A percentile compares a stretch with the other conserved stretches of the same genome.
phyloP scores from a whole-genome alignment of 495 filamentous ascomycete genomes.

The Pyrenula aspistea region DNA sequence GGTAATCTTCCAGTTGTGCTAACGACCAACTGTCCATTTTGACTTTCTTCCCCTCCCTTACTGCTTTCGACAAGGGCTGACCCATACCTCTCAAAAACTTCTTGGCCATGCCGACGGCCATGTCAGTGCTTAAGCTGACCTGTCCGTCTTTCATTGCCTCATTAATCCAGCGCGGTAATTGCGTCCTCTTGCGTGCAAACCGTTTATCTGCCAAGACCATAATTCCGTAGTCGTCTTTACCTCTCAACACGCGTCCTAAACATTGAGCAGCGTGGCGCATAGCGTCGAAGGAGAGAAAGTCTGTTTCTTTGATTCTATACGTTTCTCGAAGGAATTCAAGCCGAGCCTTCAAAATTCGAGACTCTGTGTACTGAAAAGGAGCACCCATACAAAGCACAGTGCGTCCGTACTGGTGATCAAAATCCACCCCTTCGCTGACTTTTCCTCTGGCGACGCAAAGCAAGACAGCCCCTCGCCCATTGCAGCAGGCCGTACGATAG shows the following conservation, averaged over 20 bases:
- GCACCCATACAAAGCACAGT: constrained; percentile 95
- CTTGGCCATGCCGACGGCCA: constrained; percentile 80
- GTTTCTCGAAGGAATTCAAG: constrained; percentile 94
- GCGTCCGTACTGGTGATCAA: constrained; percentile 96
- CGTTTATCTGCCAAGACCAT: constrained; percentile 94
- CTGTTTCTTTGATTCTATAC: constrained; percentile 93
- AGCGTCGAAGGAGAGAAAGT: constrained; percentile 97
- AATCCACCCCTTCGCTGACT: constrained; percentile 96
- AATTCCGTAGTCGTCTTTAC: constrained; percentile 97
- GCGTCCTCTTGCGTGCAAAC: constrained; percentile 77
- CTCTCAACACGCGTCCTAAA: constrained; percentile 84
- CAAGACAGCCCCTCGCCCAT: constrained; percentile 85
- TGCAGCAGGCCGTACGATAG: constrained; percentile 93
- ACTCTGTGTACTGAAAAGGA: constrained; percentile 98
- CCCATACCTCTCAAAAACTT: constrained; percentile 85
- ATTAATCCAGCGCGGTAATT: constrained; percentile 96
- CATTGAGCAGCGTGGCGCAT: constrained; percentile 98
- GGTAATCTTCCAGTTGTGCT: background rate
- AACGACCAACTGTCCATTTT: background rate
- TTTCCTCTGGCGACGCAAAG: constrained; percentile 95
- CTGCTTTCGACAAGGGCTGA: constrained; percentile 50
- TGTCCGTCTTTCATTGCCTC: constrained; percentile 76
- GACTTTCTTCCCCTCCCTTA: background rate
- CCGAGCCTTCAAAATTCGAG: constrained; percentile 88
- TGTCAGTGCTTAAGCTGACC: constrained; percentile 83